Evolutionary conservation across 345 rosid species (phyloP).

Genomic region (Carallia brachiata): DNA sequence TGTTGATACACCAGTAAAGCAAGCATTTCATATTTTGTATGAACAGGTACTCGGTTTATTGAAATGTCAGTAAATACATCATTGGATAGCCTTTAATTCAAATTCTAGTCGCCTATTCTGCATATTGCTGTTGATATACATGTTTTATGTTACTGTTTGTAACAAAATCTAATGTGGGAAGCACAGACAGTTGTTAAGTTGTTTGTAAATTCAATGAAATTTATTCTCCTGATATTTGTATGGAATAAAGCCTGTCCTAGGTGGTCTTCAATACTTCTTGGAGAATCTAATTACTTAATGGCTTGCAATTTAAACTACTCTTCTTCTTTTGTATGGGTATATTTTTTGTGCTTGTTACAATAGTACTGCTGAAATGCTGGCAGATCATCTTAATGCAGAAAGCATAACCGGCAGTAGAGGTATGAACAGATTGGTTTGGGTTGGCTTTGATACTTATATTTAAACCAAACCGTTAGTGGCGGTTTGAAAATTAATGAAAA

Average conservation of each 20-base stretch:
- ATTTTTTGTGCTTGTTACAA: neutral
- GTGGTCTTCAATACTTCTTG: too few relatives aligned
- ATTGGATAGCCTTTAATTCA: neutral
- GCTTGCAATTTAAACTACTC: neutral
- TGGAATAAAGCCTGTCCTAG: neutral
- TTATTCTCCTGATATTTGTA: neutral
- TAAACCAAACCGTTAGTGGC: too few relatives aligned
- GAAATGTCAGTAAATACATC: neutral
- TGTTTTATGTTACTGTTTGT: too few relatives aligned
- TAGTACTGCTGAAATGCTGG: neutral
- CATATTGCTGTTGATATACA: too few relatives aligned
- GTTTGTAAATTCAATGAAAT: too few relatives aligned
- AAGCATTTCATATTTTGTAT: conserved; percentile 26
- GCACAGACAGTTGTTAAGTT: too few relatives aligned
- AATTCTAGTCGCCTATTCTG: neutral
- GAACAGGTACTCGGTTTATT: conserved; percentile 23
- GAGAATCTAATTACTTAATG: neutral
- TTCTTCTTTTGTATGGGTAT: neutral
- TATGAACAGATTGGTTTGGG: too few relatives aligned
- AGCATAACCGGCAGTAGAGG: neutral
- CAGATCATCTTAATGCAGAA: neutral
- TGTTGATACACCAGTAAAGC: conserved; percentile 31
- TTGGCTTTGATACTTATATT: too few relatives aligned
- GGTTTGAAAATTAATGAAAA: too few relatives aligned
- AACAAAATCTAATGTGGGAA: too few relatives aligned